These are phyloP conservation scores for Aspergillus udagawae DNA, from an alignment of 2,329 filamentous ascomycete genomes.

Conservation along the genomic window DNA sequence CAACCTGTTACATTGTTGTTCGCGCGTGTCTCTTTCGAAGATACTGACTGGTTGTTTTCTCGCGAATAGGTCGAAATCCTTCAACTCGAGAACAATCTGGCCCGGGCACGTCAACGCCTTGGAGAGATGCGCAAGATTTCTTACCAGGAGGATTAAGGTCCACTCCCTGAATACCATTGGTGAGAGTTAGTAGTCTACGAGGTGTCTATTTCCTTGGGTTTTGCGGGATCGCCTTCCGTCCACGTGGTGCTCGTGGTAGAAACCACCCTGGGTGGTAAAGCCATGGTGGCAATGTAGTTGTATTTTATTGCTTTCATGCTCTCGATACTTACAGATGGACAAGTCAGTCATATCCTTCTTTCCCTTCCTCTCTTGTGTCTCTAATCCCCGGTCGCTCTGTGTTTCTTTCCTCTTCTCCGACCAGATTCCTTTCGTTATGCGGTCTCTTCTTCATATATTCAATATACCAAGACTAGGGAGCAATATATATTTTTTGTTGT, in stretches of 20 bases:
- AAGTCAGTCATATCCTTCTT: background rate
- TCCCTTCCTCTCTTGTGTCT: background rate
- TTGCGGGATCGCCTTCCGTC: background rate
- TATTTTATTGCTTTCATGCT: background rate
- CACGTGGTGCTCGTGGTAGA: background rate
- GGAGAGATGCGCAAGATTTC: slow-evolving; percentile 98
- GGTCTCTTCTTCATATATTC: background rate
- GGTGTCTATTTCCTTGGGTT: background rate
- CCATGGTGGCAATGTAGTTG: background rate
- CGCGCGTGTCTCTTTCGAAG: background rate
- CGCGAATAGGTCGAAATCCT: slow-evolving; percentile 83
- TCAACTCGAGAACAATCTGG: slow-evolving; percentile 83
- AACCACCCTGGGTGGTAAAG: background rate
- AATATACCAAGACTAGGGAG: background rate
- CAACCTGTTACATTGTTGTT: slow-evolving; percentile 1
- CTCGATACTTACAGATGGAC: background rate
- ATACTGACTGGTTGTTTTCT: slow-evolving; percentile 1
- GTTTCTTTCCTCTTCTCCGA: background rate
- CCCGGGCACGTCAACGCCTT: slow-evolving; percentile 72
- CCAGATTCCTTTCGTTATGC: slow-evolving; percentile 1
- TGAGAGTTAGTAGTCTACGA: background rate
- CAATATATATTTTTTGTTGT: background rate
- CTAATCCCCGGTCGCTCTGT: background rate
- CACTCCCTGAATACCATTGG: background rate
- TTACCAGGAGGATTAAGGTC: slow-evolving; percentile 68